Conservation (phyloP, 2,329 filamentous ascomycete genomes). For the Penicillium oxalicum region DNA sequence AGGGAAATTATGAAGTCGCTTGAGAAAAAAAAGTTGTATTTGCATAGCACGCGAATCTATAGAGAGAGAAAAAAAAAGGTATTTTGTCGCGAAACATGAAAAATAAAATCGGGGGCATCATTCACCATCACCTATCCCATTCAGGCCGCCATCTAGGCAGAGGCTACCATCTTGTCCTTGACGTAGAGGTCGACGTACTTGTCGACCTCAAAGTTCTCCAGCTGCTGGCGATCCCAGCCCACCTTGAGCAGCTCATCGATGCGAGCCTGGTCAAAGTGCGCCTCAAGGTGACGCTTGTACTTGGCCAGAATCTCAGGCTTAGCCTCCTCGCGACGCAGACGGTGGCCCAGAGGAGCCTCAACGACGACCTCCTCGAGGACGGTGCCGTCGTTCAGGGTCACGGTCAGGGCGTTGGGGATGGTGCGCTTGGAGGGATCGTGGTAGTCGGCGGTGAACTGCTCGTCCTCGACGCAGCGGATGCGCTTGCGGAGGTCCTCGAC, state of each 20-base stretch:
- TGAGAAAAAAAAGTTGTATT: too few relatives aligned
- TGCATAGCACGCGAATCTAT: too few relatives aligned
- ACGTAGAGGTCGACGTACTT: conserved; percentile 87
- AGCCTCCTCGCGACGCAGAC: conserved; percentile 84
- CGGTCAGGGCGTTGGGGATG: conserved; percentile 94
- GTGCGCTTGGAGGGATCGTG: conserved; percentile 88
- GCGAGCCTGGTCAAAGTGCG: conserved; percentile 70
- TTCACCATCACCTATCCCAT: not conserved
- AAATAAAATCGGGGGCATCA: not conserved
- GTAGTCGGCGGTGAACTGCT: conserved; percentile 90
- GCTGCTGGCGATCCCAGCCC: conserved; percentile 64
- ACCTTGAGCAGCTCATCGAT: conserved; percentile 79
- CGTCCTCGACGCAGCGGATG: conserved; percentile 95
- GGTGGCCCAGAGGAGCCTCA: conserved; percentile 91
- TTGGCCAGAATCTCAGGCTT: conserved; percentile 96
- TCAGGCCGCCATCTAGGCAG: conserved; percentile 6
- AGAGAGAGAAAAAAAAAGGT: not conserved
- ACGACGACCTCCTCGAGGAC: conserved; percentile 84
- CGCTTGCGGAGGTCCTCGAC: conserved; percentile 87
- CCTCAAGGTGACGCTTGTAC: conserved; percentile 84
- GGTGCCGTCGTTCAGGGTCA: conserved; percentile 90
- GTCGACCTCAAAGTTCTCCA: conserved; percentile 80
- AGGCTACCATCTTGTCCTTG: conserved; percentile 44
- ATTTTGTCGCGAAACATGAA: not conserved
- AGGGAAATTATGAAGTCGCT: too few relatives aligned